Evolutionary conservation across 805 yeast species (phyloP), one percentile per base, ranked within the genome.

Genomic region (Naumovozyma castellii): DNA sequence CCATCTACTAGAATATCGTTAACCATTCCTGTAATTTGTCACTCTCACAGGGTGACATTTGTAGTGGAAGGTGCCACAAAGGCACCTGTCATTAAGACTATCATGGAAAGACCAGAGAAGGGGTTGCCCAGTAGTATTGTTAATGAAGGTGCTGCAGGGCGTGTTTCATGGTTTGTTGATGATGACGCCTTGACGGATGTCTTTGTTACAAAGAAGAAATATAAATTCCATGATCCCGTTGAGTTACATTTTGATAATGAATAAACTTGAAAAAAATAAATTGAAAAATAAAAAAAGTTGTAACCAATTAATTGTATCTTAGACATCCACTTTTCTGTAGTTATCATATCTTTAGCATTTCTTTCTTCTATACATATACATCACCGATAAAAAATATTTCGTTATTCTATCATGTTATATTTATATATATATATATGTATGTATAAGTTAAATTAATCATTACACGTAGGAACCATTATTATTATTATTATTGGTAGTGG

Each of bases 101-200:
- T 90, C 42, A 83, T 90, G 86, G 97, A 90, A 66, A 76, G 96
- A 57, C 97, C 97, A 2, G 97, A 92, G 58, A 87, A 87, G 67
- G 96, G 95, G 1, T 72, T 90, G 43, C 98, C 98, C 29, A 83
- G 92, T 45, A 79, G 92, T 44, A 81, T 90, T 43, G 95, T 90
- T 40, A 88, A 88, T 57, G 97, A 87, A 63, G 84, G 84, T 22
- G 95, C 96, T n/a, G 95, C 95, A 1, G 97, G 97, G 13, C 81
- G 83, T 63, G 95, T 90, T 4, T 76, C 88, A 5, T 90, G 98
- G 98, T 90, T 90, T 67, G 97, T 90, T 28, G 98, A 90, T 60
- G 84, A 86, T 53, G 95, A 80, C 49, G 96, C 96, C 2, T 75
- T 85, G 52, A 74, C 77, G 35, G 95, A 86, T 55, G 84, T 84